phyloP scores from a whole-genome alignment of 805 yeast genomes.

The Lipomyces yamanashiensis region DNA sequence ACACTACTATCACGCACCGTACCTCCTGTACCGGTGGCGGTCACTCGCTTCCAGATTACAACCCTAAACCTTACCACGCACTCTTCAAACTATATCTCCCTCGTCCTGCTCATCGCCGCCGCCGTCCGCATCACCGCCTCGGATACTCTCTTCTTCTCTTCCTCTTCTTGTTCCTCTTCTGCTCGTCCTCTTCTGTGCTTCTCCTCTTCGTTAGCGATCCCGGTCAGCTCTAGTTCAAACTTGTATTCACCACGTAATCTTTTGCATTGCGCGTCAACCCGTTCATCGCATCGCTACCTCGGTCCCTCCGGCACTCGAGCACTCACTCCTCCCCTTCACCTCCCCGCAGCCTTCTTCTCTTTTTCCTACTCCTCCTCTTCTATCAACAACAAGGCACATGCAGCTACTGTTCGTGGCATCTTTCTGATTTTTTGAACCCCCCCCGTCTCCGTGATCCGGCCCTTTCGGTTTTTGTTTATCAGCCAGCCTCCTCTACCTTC shows the following conservation, averaged over 20 bases:
- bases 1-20: not conserved
- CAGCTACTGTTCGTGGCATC: not conserved
- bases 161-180: not conserved
- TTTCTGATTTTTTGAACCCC: not conserved
- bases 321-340: not conserved
- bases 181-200: not conserved
- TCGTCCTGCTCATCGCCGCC: slow-evolving; percentile 18
- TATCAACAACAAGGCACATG: not conserved
- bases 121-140: slow-evolving; percentile 3
- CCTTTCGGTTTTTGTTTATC: not conserved
- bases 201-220: not conserved
- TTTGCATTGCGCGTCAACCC: not conserved
- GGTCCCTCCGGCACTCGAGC: not conserved
- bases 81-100: slow-evolving; percentile 20
- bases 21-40: slow-evolving; percentile 1
- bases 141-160: not conserved
- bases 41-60: slow-evolving; percentile 1
- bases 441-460: not conserved
- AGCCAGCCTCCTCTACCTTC: not conserved
- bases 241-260: not conserved
- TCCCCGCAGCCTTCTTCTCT: not conserved
- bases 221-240: not conserved
- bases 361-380: not conserved
- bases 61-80: slow-evolving; percentile 15
- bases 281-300: not conserved